Evolutionary conservation across 164 flowering plant genomes (phyloP), one percentile per base, ranked within the genome.

Genomic region (Chimonanthus praecox): DNA sequence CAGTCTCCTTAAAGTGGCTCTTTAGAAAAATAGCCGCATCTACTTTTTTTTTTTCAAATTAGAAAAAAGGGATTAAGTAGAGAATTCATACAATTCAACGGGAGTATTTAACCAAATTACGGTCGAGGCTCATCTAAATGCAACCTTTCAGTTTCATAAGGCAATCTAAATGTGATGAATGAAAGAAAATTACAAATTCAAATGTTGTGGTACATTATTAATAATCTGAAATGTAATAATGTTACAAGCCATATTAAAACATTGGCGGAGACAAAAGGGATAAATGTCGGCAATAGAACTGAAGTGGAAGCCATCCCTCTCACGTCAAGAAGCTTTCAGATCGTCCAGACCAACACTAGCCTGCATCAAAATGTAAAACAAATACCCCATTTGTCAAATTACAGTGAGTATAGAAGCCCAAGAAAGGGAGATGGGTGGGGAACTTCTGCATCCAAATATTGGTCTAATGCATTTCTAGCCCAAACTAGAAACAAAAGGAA

Each of bases 291-390:
- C 60, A 54, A 54, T 54, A 45, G 45, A 66, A 45, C 5, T 33
- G 48, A 44, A 65, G 10, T 63, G 8, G 20, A 18, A 21, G 33
- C 16, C 7, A 21, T 47, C 44, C 3, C 15, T 13, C 18, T 66
- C n/a, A 44, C 49, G 1, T 78, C 69, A 78, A 21, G 81, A 82
- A 66, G 84, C 80, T 77, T 86, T 86, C 80, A 84, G 64, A 18
- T 69, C 67, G 70, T 86, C 89, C 87, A 86, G 47, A 54, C 89
- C 87, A 72, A 78, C 79, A 70, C 89, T 84, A 48, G 76, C 84
- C 89, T 86, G 89, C 82, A 78, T 3, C 68, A 66, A 72, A 6
- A 33, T 3, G 21, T 21, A 51, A 46, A 62, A 4, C 10, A 20
- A 48, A 51, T 50, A 33, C n/a, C n/a, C 11, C 15, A 46, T 66